Base-by-base conservation (phyloP, 345 rosid species). In the Ceriops decandra region DNA sequence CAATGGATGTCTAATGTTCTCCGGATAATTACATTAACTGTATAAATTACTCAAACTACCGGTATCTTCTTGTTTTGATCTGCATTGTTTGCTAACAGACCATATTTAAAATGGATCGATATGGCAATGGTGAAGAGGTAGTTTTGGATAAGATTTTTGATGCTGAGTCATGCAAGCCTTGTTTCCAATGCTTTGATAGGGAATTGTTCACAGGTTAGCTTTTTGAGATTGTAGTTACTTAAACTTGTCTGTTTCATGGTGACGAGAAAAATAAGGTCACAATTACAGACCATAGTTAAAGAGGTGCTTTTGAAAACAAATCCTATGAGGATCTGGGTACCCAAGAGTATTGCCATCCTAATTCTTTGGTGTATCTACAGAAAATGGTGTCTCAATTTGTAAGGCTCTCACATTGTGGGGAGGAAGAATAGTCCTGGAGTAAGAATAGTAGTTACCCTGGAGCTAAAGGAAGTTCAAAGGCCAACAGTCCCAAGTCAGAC, bases 91-190 rank as follows among this genome's bases (percentile, higher is more conserved):
- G 72, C 53, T 62, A 49, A 75, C 87, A 89, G 98, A 76, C 77
- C 58, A 59, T 88, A 4, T 93, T 93, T 79, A 93, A 93, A 83
- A 88, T 93, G 98, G 97, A 93, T 62, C 86, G 85, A 58, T 85
- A 76, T 30, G 98, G 98, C 68, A 93, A 84, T 35, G 97, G 89
- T 21, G 97, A 90, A 68, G 96, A 87, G 79, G 74, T 93, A 36
- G 33, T 84, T 56, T 68, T 88, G 31, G 83, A 86, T 66, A 84
- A 84, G 72, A 85, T 85, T 68, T 88, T 90, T 52, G 73, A 78
- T 57, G 83, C 92, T 35, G 69, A 57, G 66, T 69, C 72, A 74
- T 33, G 71, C 65, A 83, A 75, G 71, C 96, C 96, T 71, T 87
- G 91, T 66, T 89, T 90, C 77, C 77, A 69, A 36, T 77, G 69